Evolutionary conservation across 306 rosid species (phyloP), one percentile per base, ranked within the genome.

Genomic region (Prunus mira): DNA sequence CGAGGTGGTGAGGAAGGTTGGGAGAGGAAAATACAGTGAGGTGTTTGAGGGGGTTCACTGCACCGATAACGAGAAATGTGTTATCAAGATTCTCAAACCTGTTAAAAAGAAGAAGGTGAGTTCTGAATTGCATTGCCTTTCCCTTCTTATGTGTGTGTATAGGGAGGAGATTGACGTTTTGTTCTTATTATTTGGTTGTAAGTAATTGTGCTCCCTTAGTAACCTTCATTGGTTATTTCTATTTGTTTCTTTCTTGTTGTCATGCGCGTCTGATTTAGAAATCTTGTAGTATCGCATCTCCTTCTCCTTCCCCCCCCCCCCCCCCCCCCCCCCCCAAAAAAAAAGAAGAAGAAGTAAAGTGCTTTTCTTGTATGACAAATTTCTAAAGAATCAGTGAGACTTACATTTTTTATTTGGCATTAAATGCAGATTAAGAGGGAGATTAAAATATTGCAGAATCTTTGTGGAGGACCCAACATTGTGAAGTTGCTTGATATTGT

Each of bases 11-110:
- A 89, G 93, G 89, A 93, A 93, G 87, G 97, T 93, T 12, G 98
- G 98, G 65, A 93, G 98, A 64, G 98, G 98, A 65, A 91, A 93
- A 71, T 93, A 93, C 91, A 93, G 98, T 82, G 98, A 93, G 87
- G 98, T 93, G 28, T 93, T 93, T 25, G 97, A 93, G 80, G 98
- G 98, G 30, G 83, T 93, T 85, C 98, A 93, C 86, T 84, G 91
- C 78, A 91, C 90, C 1, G 91, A 89, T 77, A 87, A 87, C 71
- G 97, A 93, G 83, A 93, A 91, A 79, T 93, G 98, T 50, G 18
- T 93, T 67, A 91, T 93, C 46, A 93, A 93, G 88, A 93, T 93
- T 79, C 91, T 93, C 81, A 93, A 93, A 73, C 98, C 98, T 14
- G 98, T 93, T 58, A 93, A 93, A 82, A 93, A 93, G 93, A 93